These are phyloP conservation scores for Tillandsia fasciculata DNA, from an alignment of 176 grass and related monocot genomes.

Conservation along the genomic window DNA sequence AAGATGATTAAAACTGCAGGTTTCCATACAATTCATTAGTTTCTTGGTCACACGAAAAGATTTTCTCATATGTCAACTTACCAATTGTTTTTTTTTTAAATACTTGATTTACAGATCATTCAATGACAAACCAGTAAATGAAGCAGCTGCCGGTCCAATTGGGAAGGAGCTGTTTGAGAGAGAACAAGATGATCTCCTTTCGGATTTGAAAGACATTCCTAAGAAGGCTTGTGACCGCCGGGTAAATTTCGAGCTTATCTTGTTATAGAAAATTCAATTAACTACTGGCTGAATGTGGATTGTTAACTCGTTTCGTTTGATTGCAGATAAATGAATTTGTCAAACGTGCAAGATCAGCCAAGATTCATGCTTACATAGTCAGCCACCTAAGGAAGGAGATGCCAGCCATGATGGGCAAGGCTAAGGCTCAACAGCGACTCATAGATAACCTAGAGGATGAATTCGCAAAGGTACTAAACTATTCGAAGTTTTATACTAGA, in stretches of 20 bases:
- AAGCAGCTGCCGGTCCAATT: conserved; percentile 64
- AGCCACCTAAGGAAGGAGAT: conserved; percentile 87
- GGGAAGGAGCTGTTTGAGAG: conserved; percentile 95
- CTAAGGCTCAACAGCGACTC: conserved; percentile 86
- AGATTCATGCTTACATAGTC: conserved; percentile 93
- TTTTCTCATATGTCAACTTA: background rate
- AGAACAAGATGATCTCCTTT: conserved; percentile 94
- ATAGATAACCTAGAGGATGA: conserved; percentile 68
- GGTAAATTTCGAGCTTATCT: conserved; percentile 25
- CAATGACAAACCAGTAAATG: conserved; percentile 95
- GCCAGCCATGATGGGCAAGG: conserved; percentile 90
- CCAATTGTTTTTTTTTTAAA: background rate
- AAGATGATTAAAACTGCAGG: background rate
- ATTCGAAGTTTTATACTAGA: background rate
- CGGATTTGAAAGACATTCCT: conserved; percentile 94
- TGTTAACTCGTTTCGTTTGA: background rate
- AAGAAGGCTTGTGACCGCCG: conserved; percentile 94
- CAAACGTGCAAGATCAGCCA: conserved; percentile 87
- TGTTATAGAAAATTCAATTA: background rate
- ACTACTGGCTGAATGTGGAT: background rate
- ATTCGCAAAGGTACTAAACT: conserved; percentile 59
- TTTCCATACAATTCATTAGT: background rate
- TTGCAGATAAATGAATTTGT: conserved; percentile 95
- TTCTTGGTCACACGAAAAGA: background rate
- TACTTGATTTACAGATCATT: conserved; percentile 61